Evolutionary conservation across 1,284 basidiomycete species (phyloP), one percentile per base, ranked within the genome.

Genomic region (Trametes hirsuta): DNA sequence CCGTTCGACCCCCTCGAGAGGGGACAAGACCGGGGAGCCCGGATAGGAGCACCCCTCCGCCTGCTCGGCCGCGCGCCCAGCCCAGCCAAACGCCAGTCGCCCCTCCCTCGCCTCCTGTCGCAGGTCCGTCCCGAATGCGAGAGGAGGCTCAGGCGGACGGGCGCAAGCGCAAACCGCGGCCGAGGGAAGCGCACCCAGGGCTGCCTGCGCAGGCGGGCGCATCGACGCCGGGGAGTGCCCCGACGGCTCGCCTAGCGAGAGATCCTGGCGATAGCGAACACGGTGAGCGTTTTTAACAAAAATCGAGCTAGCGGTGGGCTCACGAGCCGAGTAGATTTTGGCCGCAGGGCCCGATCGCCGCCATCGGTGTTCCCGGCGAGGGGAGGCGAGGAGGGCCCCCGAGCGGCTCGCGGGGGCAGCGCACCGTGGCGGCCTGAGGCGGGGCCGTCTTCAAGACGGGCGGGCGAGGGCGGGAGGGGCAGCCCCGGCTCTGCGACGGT

Each of bases 41-140:
- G 22, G 55, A 62, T 59, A 65, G 60, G 63, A 55, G 60, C 49
- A 52, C 48, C 52, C 47, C 44, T 37, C 30, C 45, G 47, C 46
- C 39, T 37, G 24, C 53, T 35, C 48, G 41, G 37, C 22, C 15
- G 44, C 40, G 30, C 42, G 41, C 44, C 25, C 56, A 55, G 10
- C 50, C 40, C 3, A 45, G 34, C 42, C 34, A 35, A 36, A 36
- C 21, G 30, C 21, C 4, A 21, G 34, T 4, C 46, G 37, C 52
- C 40, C 59, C 9, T 50, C 53, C 30, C n/a, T 47, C 50, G 12
- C 47, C 52, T 4, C 61, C 61, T 14, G 55, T 63, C 30, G 64
- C 61, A 11, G 64, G 61, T 9, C 64, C 64, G 6, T 65, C 64
- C 21, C 61, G 61, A 2, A 47, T 47, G n/a, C 34, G 47, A 2